phyloP scores from a whole-genome alignment of 1,284 basidiomycete genomes.

The Ustilago lituana region DNA sequence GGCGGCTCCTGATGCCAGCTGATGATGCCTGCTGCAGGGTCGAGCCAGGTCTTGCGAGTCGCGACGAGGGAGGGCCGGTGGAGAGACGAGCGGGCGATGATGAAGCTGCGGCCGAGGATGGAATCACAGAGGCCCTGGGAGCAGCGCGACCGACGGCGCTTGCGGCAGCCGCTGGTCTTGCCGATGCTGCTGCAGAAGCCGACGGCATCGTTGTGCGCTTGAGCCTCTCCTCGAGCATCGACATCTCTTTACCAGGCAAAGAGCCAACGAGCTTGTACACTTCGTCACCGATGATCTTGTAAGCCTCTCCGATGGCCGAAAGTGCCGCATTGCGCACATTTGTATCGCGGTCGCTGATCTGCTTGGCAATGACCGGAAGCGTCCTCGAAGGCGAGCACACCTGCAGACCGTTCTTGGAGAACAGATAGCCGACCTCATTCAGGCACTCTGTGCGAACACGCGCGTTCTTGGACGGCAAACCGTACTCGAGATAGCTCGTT shows the following conservation, averaged over 20 bases:
- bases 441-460: slow-evolving; percentile 86
- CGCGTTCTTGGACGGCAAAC: slow-evolving; percentile 85
- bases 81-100: slow-evolving; percentile 30
- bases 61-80: slow-evolving; percentile 32
- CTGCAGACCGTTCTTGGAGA: slow-evolving; percentile 83
- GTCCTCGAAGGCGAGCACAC: slow-evolving; percentile 79
- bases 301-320: slow-evolving; percentile 81
- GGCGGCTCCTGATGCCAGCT: slow-evolving; percentile 29
- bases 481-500: slow-evolving; percentile 71
- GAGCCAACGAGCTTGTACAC: slow-evolving; percentile 82
- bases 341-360: slow-evolving; percentile 88
- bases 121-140: slow-evolving; percentile 31
- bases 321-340: slow-evolving; percentile 85
- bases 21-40: slow-evolving; percentile 19
- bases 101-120: slow-evolving; percentile 15
- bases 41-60: slow-evolving; percentile 39
- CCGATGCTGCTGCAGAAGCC: slow-evolving; percentile 5
- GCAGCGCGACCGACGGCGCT: slow-evolving; percentile 10
- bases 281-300: slow-evolving; percentile 83
- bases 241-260: slow-evolving; percentile 84
- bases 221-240: slow-evolving; percentile 87
- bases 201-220: slow-evolving; percentile 75
- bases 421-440: slow-evolving; percentile 80
- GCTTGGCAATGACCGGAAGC: slow-evolving; percentile 79
- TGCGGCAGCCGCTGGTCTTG: slow-evolving; percentile 12